Evolutionary conservation across 148 eudicot species (phyloP).

Genomic region (Heliamphora exappendiculata): DNA sequence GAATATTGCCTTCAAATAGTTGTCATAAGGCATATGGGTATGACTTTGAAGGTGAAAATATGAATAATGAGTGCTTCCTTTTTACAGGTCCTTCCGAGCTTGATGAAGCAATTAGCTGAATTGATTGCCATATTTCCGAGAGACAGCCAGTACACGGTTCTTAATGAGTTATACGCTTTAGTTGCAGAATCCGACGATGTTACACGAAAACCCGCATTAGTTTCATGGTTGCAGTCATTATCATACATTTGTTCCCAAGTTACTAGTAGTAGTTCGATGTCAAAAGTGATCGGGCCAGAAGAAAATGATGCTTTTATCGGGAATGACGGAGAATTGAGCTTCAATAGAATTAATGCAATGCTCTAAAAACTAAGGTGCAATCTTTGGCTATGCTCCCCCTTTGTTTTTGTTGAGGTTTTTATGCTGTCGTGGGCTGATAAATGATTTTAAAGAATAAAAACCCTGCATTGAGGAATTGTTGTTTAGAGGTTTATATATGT

Average conservation of each 20-base stretch:
- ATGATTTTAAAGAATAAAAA: neutral
- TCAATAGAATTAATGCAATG: constrained; percentile 35
- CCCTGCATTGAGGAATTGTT: neutral
- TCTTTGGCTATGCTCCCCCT: constrained; percentile 7
- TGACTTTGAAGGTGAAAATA: neutral
- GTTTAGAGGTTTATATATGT: neutral
- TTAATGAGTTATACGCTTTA: constrained; percentile 60
- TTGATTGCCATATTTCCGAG: constrained; percentile 49
- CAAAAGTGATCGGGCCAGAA: constrained; percentile 16
- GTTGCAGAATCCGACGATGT: constrained; percentile 96
- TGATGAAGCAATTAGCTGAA: constrained; percentile 77
- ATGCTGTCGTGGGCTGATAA: neutral
- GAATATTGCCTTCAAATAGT: neutral
- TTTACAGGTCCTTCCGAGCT: constrained; percentile 70
- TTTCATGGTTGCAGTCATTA: constrained; percentile 89
- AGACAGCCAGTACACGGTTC: constrained; percentile 56
- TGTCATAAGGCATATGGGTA: neutral
- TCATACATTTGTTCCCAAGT: constrained; percentile 68
- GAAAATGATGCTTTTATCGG: constrained; percentile 18
- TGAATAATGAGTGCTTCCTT: constrained; percentile 3
- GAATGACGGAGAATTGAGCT: constrained; percentile 22
- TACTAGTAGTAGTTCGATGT: constrained; percentile 12
- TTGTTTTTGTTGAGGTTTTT: neutral
- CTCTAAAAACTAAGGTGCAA: constrained; percentile 25
- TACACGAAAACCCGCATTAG: constrained; percentile 68